Evolutionary conservation across 345 rosid species (phyloP).

Genomic region (Moricandia arvensis): DNA sequence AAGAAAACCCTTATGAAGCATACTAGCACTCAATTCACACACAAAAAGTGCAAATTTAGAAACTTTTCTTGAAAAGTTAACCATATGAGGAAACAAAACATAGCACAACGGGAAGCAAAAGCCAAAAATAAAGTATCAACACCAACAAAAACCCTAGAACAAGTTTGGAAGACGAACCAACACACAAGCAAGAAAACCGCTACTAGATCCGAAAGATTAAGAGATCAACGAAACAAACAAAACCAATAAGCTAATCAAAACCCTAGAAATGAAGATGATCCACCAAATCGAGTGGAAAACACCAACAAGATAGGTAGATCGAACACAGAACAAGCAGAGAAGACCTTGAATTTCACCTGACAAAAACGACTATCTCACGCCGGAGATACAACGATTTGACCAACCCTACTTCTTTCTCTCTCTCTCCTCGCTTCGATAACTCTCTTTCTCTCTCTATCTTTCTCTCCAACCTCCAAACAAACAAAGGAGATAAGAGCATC

Average conservation of each 20-base stretch:
- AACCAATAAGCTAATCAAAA: background rate
- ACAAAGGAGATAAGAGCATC: too few relatives aligned
- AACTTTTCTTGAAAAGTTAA: background rate
- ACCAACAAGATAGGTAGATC: constrained; percentile 9
- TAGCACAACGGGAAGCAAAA: background rate
- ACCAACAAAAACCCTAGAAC: constrained; percentile 12
- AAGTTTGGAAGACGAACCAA: background rate
- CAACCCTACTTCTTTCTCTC: constrained; percentile 25
- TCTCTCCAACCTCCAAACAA: background rate
- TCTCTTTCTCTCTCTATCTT: background rate
- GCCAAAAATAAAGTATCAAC: background rate
- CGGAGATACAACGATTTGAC: constrained; percentile 20
- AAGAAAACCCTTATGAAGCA: too few relatives aligned
- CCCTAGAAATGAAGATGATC: constrained; percentile 19
- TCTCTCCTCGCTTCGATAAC: background rate
- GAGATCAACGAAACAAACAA: constrained; percentile 1
- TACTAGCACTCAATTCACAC: background rate
- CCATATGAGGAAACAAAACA: background rate
- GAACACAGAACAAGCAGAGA: constrained; percentile 15
- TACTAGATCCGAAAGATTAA: constrained; percentile 22
- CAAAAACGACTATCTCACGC: constrained; percentile 7
- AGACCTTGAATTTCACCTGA: constrained; percentile 14
- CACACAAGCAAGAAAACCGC: background rate
- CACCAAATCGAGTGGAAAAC: constrained; percentile 17
- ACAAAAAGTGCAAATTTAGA: background rate